These are phyloP conservation scores for Straminergon stramineum DNA, from an alignment of 225 moss, liverwort and hornwort species.

Conservation along the genomic window DNA sequence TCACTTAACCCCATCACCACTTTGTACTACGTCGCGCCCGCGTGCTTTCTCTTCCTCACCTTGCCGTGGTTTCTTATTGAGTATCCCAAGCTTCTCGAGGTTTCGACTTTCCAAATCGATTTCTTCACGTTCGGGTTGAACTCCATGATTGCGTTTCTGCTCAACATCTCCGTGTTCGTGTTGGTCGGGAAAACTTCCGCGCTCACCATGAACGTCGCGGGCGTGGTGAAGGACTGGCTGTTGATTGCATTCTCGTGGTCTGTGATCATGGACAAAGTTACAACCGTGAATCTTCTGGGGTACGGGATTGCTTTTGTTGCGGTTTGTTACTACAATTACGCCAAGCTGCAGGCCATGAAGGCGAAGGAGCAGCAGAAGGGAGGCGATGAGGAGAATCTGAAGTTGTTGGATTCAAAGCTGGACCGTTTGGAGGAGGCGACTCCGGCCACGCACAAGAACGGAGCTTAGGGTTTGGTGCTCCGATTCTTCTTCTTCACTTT, in stretches of 20 bases:
- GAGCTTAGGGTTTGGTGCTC: not conserved
- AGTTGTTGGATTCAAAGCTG: conserved; percentile 25
- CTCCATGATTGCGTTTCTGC: conserved; percentile 36
- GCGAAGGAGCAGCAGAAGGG: conserved; percentile 31
- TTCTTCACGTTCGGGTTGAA: conserved; percentile 28
- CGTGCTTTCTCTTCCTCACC: conserved; percentile 36
- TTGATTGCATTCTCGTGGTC: conserved; percentile 53
- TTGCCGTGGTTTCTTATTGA: conserved; percentile 40
- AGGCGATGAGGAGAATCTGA: conserved; percentile 33
- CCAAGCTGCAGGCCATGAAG: conserved; percentile 43
- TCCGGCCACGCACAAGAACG: conserved; percentile 20
- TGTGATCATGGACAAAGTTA: conserved; percentile 45
- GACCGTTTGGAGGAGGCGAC: conserved; percentile 25
- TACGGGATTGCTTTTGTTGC: conserved; percentile 31
- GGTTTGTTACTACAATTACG: conserved; percentile 50
- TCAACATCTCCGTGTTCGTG: conserved; percentile 43
- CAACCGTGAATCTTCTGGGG: conserved; percentile 21
- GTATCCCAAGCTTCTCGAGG: conserved; percentile 24
- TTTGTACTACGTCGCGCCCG: conserved; percentile 43
- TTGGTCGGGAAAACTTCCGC: conserved; percentile 44
- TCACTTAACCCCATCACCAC: conserved; percentile 46
- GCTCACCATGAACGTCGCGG: conserved; percentile 50
- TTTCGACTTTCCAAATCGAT: conserved; percentile 23
- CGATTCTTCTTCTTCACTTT: not conserved
- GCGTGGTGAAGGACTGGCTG: conserved; percentile 52